These are phyloP conservation scores for Pythium aquatile DNA, from an alignment of 352 stramenopile genomes.

Conservation along the genomic window DNA sequence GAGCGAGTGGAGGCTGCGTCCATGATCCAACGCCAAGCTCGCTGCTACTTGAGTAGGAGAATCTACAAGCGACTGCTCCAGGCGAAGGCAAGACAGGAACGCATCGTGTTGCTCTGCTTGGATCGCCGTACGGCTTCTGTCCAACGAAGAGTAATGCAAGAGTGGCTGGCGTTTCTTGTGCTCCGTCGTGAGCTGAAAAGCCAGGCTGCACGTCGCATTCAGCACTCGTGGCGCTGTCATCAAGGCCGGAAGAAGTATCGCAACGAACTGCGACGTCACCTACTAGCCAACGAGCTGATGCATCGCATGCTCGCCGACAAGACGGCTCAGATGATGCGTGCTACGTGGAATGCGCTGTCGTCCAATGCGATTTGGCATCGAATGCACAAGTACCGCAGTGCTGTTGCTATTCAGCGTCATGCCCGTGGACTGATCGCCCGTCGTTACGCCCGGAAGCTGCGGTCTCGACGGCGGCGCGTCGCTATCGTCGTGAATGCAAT, in stretches of 20 bases:
- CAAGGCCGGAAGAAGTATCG: slow-evolving; percentile 16
- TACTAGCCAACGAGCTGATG: slow-evolving; percentile 50
- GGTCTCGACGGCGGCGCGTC: slow-evolving; percentile 35
- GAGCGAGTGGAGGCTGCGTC: slow-evolving; percentile 33
- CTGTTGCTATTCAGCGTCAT: slow-evolving; percentile 50
- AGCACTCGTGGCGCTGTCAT: slow-evolving; percentile 42
- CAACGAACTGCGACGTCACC: slow-evolving; percentile 40
- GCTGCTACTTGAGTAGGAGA: slow-evolving; percentile 35
- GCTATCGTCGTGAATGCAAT: slow-evolving; percentile 35
- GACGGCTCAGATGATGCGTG: slow-evolving; percentile 27
- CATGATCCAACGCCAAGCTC: slow-evolving; percentile 42
- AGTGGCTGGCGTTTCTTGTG: slow-evolving; percentile 28
- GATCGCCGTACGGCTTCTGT: slow-evolving; percentile 26
- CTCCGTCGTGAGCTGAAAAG: slow-evolving; percentile 8
- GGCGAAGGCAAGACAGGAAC: slow-evolving; percentile 36
- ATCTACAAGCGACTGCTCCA: slow-evolving; percentile 39
- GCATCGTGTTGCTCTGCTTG: slow-evolving; percentile 40
- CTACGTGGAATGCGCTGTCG: slow-evolving; percentile 39
- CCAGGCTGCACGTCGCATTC: slow-evolving; percentile 33
- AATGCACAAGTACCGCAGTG: slow-evolving; percentile 43
- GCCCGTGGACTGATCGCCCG: slow-evolving; percentile 44
- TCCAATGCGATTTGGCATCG: slow-evolving; percentile 51
- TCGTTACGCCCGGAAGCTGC: slow-evolving; percentile 33
- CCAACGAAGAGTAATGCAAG: slow-evolving; percentile 10
- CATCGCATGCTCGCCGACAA: slow-evolving; percentile 43